Conservation (phyloP, 2,329 filamentous ascomycete species). For the Coniochaeta sp. region DNA sequence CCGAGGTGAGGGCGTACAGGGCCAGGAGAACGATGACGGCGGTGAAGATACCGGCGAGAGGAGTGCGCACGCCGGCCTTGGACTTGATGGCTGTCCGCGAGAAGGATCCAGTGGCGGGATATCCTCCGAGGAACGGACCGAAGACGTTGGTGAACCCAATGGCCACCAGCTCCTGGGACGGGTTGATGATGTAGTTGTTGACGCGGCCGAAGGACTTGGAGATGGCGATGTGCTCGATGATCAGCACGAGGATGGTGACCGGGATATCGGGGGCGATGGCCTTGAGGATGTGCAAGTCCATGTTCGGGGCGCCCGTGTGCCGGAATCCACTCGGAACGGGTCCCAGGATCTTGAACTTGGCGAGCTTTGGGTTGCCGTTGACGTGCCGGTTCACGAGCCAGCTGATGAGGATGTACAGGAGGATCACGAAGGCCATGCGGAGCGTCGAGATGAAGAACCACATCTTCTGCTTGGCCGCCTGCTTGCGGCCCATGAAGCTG, state of each 20-base stretch:
- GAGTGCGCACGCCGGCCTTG: constrained; percentile 75
- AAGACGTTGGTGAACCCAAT: constrained; percentile 89
- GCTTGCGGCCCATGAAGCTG: constrained; percentile 50
- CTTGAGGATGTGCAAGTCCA: constrained; percentile 60
- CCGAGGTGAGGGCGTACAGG: constrained; percentile 67
- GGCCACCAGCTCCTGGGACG: constrained; percentile 92
- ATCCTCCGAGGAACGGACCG: constrained; percentile 85
- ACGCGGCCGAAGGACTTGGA: constrained; percentile 96
- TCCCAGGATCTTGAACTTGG: constrained; percentile 68
- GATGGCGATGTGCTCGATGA: constrained; percentile 97
- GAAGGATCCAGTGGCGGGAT: constrained; percentile 75
- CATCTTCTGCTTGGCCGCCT: constrained; percentile 52
- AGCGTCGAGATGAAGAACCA: constrained; percentile 73
- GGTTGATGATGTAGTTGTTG: constrained; percentile 96
- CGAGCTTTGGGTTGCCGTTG: constrained; percentile 32
- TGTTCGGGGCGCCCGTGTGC: constrained; percentile 65
- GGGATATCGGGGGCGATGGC: constrained; percentile 69
- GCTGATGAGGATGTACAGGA: constrained; percentile 83
- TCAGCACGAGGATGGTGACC: constrained; percentile 79
- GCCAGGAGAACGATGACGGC: constrained; percentile 69
- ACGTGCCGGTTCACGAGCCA: constrained; percentile 69
- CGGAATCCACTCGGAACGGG: constrained; percentile 79
- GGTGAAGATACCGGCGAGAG: constrained; percentile 71
- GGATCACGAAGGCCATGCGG: constrained; percentile 66
- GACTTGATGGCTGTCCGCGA: constrained; percentile 74